A percentile compares a stretch with the other conserved stretches of the same genome.
These are phyloP conservation scores for Cutaneotrichosporon sp. DNA, from an alignment of 1,284 basidiomycete species.

Conservation along the genomic window DNA sequence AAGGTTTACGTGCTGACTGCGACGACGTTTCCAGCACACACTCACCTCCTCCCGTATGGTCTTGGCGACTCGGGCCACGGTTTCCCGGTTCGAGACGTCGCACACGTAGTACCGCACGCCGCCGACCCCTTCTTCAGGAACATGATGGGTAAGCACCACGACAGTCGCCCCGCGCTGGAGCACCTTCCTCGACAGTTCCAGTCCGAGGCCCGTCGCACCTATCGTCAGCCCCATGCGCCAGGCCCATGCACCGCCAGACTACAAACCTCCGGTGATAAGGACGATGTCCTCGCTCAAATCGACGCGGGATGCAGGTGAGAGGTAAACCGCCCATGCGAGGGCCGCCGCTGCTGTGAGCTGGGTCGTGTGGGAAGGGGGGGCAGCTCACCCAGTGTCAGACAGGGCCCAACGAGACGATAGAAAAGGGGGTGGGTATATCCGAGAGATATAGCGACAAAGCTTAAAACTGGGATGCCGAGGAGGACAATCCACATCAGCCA, in stretches of 20 bases:
- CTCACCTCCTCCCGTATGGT: constrained; percentile 68
- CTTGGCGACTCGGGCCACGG: constrained; percentile 67
- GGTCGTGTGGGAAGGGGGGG: neutral
- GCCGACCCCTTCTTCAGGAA: constrained; percentile 53
- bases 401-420: neutral
- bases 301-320: neutral
- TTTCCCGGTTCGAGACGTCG: constrained; percentile 79
- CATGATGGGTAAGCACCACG: constrained; percentile 75
- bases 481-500: constrained; percentile 1
- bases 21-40: neutral
- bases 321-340: neutral
- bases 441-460: neutral
- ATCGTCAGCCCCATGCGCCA: constrained; percentile 2
- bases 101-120: constrained; percentile 49
- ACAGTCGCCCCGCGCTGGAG: constrained; percentile 74
- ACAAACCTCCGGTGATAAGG: constrained; percentile 75
- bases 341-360: neutral
- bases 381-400: neutral
- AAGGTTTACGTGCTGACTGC: neutral
- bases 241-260: constrained; percentile 26
- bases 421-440: neutral
- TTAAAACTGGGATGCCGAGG: neutral
- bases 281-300: constrained; percentile 73
- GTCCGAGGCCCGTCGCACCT: constrained; percentile 86
- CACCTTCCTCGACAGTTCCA: constrained; percentile 74